Evolutionary conservation across 352 stramenopile species (phyloP).

Genomic region (Peronosclerospora sorghi): DNA sequence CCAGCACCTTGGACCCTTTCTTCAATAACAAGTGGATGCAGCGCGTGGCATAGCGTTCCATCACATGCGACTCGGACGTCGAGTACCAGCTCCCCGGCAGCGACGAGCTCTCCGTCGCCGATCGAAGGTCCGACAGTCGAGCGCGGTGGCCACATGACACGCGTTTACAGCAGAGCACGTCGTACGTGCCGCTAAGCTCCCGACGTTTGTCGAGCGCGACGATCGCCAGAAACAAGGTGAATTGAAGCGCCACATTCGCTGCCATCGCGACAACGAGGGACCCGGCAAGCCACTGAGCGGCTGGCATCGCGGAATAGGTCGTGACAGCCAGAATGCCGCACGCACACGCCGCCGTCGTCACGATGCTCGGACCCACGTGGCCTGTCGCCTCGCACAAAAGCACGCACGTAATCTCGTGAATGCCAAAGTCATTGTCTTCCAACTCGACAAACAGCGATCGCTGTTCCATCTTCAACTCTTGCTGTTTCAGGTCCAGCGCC

Average conservation of each 20-base stretch:
- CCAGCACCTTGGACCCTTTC: slow-evolving; percentile 40
- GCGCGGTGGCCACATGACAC: slow-evolving; percentile 11
- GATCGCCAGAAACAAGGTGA: slow-evolving; percentile 56
- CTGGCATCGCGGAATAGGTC: slow-evolving; percentile 52
- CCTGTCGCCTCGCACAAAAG: slow-evolving; percentile 34
- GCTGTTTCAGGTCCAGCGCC: slow-evolving; percentile 37
- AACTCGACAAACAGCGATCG: slow-evolving; percentile 37
- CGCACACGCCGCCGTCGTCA: slow-evolving; percentile 34
- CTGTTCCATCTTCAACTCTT: slow-evolving; percentile 32
- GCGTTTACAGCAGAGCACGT: slow-evolving; percentile 44
- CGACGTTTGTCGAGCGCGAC: slow-evolving; percentile 59
- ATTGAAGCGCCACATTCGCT: slow-evolving; percentile 47
- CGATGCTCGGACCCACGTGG: slow-evolving; percentile 53
- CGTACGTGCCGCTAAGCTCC: slow-evolving; percentile 44
- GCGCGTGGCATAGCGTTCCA: slow-evolving; percentile 27
- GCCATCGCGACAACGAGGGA: slow-evolving; percentile 33
- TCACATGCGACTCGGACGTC: slow-evolving; percentile 16
- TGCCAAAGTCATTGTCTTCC: slow-evolving; percentile 30
- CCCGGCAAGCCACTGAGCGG: slow-evolving; percentile 49
- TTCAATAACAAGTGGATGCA: slow-evolving; percentile 34
- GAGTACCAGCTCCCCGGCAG: slow-evolving; percentile 21
- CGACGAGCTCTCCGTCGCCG: slow-evolving; percentile 17
- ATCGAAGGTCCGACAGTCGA: slow-evolving; percentile 20
- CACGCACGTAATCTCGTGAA: slow-evolving; percentile 40
- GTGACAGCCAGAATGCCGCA: slow-evolving; percentile 38